Conservation (phyloP, 176 grass and related monocot genomes). For the Guadua angustifolia region DNA sequence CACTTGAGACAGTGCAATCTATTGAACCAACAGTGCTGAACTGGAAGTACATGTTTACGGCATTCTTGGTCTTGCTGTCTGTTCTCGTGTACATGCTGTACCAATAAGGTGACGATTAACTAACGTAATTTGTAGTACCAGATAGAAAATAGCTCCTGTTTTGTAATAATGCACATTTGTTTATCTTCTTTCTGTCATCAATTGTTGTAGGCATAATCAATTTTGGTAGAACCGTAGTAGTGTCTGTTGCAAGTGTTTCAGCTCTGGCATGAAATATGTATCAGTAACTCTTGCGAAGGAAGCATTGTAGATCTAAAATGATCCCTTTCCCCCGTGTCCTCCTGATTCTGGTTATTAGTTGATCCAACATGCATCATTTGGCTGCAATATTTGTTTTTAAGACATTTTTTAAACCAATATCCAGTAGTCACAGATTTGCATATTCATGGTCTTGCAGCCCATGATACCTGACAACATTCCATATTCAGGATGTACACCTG, state of each 20-base stretch:
- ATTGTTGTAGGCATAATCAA: neutral
- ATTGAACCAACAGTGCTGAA: conserved; percentile 52
- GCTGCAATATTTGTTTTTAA: neutral
- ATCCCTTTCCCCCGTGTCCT: neutral
- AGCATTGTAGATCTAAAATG: neutral
- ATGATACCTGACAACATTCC: neutral
- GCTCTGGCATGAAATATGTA: neutral
- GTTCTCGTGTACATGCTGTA: conserved; percentile 35
- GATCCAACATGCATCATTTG: neutral
- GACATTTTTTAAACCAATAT: neutral
- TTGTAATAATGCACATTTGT: neutral
- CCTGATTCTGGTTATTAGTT: neutral
- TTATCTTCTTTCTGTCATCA: neutral
- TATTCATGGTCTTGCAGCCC: neutral
- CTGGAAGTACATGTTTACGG: conserved; percentile 57
- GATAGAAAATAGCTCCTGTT: neutral
- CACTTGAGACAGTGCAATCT: conserved; percentile 43
- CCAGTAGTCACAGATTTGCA: neutral
- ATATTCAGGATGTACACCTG: neutral
- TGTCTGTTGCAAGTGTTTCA: neutral
- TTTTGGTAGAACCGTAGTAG: conserved; percentile 29
- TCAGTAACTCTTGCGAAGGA: neutral
- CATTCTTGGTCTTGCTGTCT: conserved; percentile 51
- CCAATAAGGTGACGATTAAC: conserved; percentile 27
- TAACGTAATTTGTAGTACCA: neutral